Evolutionary conservation across 257 asterid genomes (phyloP).

Genomic region (Marsdenia floribunda): DNA sequence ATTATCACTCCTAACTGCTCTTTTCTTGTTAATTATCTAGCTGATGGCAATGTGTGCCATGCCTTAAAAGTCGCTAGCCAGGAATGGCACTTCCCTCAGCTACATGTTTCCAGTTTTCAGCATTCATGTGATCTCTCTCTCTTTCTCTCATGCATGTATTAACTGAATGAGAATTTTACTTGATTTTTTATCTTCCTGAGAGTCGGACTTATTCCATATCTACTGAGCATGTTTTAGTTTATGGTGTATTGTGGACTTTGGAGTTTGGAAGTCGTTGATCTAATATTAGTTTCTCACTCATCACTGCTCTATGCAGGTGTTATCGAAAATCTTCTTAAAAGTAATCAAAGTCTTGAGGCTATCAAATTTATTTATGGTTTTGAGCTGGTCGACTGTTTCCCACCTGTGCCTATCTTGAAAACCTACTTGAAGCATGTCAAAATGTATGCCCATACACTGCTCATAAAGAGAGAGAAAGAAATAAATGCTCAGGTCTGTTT

Average conservation of each 20-base stretch:
- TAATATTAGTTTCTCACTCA: not conserved
- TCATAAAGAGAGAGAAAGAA: not conserved
- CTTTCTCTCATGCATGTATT: too few species aligned
- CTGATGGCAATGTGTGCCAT: not conserved
- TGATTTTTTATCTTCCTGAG: not conserved
- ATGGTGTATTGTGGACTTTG: not conserved
- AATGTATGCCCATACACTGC: not conserved
- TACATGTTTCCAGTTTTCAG: not conserved
- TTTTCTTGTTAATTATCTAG: not conserved
- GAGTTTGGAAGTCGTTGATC: not conserved
- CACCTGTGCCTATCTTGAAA: constrained; percentile 21
- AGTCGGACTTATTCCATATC: not conserved
- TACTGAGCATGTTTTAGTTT: not conserved
- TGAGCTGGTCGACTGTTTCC: constrained; percentile 21
- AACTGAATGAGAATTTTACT: not conserved
- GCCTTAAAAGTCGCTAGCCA: not conserved
- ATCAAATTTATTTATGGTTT: constrained; percentile 18
- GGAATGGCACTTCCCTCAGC: not conserved
- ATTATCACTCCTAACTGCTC: too few species aligned
- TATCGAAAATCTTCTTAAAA: constrained; percentile 13
- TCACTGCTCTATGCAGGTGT: constrained; percentile 14
- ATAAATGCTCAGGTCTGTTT: constrained; percentile 11
- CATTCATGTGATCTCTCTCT: not conserved
- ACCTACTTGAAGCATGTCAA: constrained; percentile 11
- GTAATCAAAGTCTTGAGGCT: constrained; percentile 14